Evolutionary conservation across 768 basidiomycete genomes (phyloP).

Genomic region (Crucibulum laeve): DNA sequence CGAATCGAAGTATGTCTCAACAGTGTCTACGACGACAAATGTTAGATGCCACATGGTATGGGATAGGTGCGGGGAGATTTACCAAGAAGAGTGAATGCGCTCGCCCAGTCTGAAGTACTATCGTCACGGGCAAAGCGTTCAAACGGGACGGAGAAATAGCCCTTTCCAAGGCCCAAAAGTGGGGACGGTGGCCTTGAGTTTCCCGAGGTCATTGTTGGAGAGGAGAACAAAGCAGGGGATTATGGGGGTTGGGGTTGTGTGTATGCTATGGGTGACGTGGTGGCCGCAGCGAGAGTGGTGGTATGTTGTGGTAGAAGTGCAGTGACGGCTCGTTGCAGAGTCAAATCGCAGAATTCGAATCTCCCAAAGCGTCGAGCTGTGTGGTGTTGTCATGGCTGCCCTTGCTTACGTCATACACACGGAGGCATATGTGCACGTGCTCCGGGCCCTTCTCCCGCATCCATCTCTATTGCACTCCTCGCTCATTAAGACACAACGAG

Average conservation of each 20-base stretch:
- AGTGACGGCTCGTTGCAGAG: background rate
- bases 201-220: slow-evolving; percentile 29
- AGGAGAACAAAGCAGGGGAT: background rate
- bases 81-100: slow-evolving; percentile 87
- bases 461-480: too few relatives aligned
- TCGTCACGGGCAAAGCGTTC: slow-evolving; percentile 77
- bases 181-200: slow-evolving; percentile 42
- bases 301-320: background rate
- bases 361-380: too few relatives aligned
- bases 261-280: background rate
- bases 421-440: too few relatives aligned
- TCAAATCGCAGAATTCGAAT: background rate
- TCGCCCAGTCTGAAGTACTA: slow-evolving; percentile 61
- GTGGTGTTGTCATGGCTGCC: too few relatives aligned
- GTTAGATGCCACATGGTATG: slow-evolving; percentile 20
- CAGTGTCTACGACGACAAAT: slow-evolving; percentile 57
- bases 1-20: slow-evolving; percentile 95
- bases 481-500: background rate
- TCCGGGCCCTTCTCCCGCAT: too few relatives aligned
- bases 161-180: slow-evolving; percentile 29
- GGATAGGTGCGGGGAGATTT: slow-evolving; percentile 15
- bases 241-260: background rate
- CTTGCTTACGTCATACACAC: too few relatives aligned
- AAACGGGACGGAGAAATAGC: slow-evolving; percentile 65
- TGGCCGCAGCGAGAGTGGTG: background rate